Conservation (phyloP, 164 flowering plant species). For the Stephania cephalantha region DNA sequence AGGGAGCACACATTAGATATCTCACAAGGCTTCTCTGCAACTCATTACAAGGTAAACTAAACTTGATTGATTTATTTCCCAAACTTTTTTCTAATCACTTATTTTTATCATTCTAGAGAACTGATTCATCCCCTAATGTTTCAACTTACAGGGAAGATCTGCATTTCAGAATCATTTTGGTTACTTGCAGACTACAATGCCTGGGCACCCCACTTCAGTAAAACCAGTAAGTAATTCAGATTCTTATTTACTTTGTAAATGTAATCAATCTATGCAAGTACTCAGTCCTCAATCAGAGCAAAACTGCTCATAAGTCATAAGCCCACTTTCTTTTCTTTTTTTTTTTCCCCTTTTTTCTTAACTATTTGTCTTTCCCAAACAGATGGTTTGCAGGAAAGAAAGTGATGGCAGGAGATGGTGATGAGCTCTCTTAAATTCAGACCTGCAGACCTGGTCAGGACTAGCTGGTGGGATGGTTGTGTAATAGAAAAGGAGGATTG, state of each 20-base stretch:
- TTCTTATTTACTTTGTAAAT: not conserved
- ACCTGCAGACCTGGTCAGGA: conserved; percentile 6
- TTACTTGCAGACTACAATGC: conserved; percentile 35
- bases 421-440: conserved; percentile 14
- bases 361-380: conserved; percentile 2
- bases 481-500: conserved; percentile 14
- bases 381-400: conserved; percentile 43
- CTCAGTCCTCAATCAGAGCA: not conserved
- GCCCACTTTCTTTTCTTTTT: not conserved
- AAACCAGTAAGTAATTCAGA: conserved; percentile 35
- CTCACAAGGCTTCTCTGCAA: conserved; percentile 56
- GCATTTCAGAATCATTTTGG: conserved; percentile 36
- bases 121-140: not conserved
- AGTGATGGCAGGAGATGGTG: conserved; percentile 30
- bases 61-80: not conserved
- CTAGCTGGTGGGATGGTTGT: conserved; percentile 19
- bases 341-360: conserved; percentile 1
- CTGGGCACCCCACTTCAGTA: conserved; percentile 35
- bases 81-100: not conserved
- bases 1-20: conserved; percentile 43
- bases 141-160: conserved; percentile 41
- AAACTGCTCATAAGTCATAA: not conserved
- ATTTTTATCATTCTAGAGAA: not conserved
- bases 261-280: not conserved
- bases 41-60: conserved; percentile 37